A percentile compares a stretch with the other conserved stretches of the same genome.
Conservation (phyloP, 176 grass and related monocot species). For the Ensete ventricosum region DNA sequence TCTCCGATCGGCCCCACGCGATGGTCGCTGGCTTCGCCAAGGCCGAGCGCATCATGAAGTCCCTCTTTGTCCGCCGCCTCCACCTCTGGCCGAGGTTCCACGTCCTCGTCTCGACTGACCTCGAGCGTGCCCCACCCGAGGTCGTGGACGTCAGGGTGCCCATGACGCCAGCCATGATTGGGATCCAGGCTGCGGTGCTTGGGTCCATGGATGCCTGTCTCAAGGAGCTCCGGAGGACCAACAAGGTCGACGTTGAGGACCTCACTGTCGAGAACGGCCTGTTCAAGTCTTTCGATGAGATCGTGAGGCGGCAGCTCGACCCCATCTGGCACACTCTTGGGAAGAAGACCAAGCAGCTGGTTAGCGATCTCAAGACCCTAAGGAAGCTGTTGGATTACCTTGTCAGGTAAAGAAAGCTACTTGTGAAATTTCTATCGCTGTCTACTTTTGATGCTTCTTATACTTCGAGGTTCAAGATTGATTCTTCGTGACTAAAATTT, state of each 20-base stretch:
- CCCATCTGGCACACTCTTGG: slow-evolving; percentile 97
- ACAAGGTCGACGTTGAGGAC: slow-evolving; percentile 94
- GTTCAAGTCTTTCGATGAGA: slow-evolving; percentile 97
- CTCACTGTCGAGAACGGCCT: slow-evolving; percentile 84
- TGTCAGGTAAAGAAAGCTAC: slow-evolving; percentile 35
- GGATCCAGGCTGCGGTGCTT: slow-evolving; percentile 65
- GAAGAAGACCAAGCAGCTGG: slow-evolving; percentile 97
- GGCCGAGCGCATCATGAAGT: slow-evolving; percentile 81
- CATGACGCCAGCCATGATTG: slow-evolving; percentile 66
- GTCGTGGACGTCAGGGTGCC: slow-evolving; percentile 74
- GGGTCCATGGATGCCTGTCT: slow-evolving; percentile 86
- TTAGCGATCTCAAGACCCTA: slow-evolving; percentile 88
- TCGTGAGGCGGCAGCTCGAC: slow-evolving; percentile 78
- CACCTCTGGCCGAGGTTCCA: slow-evolving; percentile 97
- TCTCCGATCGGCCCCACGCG: slow-evolving; percentile 73
- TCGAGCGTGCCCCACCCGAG: slow-evolving; percentile 68
- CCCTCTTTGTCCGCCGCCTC: slow-evolving; percentile 68
- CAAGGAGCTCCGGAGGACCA: slow-evolving; percentile 76
- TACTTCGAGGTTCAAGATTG: not conserved
- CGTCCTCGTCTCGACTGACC: slow-evolving; percentile 57
- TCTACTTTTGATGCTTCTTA: not conserved
- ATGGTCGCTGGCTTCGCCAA: slow-evolving; percentile 92
- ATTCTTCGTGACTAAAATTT: not conserved
- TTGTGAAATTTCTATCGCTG: not conserved
- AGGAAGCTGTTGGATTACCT: slow-evolving; percentile 94